Conservation (phyloP, 768 basidiomycete species). For the Albatrellus ellisii region DNA sequence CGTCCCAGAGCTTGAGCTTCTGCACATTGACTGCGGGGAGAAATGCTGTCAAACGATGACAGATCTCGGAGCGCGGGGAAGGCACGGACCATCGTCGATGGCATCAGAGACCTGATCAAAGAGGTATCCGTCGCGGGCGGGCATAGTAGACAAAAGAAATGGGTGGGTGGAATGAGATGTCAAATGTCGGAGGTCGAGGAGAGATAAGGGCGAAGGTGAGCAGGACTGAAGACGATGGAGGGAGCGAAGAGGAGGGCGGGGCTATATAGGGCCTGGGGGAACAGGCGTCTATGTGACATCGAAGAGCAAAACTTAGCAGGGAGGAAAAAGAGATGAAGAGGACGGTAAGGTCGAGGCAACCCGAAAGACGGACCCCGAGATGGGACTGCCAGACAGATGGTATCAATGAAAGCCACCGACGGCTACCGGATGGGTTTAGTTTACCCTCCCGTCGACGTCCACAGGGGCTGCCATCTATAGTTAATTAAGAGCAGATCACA, state of each 20-base stretch:
- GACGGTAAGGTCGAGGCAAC: background rate
- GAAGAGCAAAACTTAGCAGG: background rate
- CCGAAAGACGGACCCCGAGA: too few species aligned
- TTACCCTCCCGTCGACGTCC: too few species aligned
- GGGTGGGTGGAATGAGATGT: background rate
- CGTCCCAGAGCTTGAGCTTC: constrained; percentile 46
- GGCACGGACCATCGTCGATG: constrained; percentile 30
- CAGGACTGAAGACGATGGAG: background rate
- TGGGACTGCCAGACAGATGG: too few species aligned
- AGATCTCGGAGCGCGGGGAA: background rate
- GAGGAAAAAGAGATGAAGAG: background rate
- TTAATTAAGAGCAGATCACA: too few species aligned
- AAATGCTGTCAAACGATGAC: constrained; percentile 1
- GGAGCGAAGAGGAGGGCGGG: background rate
- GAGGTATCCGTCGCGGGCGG: constrained; percentile 17
- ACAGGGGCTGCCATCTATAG: too few species aligned
- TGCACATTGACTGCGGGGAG: constrained; percentile 46
- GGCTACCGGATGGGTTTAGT: too few species aligned
- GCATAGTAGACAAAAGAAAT: background rate
- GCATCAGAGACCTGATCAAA: constrained; percentile 36
- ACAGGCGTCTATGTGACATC: background rate
- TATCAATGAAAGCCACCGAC: too few species aligned
- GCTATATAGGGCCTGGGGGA: too few species aligned
- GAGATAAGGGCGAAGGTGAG: background rate
- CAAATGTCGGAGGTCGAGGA: background rate